Evolutionary conservation across 1,284 basidiomycete genomes (phyloP).

Genomic region (Austroboletus rostrupii): DNA sequence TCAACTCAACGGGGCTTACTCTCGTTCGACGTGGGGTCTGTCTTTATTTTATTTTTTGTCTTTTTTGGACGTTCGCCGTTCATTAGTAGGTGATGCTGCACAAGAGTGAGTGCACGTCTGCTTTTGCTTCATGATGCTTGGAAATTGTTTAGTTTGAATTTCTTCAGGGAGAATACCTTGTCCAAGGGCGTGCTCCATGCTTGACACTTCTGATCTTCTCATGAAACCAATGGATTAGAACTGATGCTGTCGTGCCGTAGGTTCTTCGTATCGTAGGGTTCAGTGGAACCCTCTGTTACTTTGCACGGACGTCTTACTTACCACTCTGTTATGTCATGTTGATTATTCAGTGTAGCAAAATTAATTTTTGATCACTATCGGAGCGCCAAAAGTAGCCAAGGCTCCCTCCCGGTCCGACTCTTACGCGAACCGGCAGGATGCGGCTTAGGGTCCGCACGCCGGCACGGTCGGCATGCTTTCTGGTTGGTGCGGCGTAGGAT

Average conservation of each 20-base stretch:
- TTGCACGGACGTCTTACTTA: background rate
- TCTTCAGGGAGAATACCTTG: slow-evolving; percentile 82
- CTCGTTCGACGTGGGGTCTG: slow-evolving; percentile 52
- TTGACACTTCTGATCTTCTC: slow-evolving; percentile 62
- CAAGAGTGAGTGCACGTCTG: slow-evolving; percentile 32
- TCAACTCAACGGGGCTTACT: slow-evolving; percentile 90
- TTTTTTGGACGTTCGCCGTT: slow-evolving; percentile 46
- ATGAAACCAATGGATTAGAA: background rate
- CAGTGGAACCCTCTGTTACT: background rate
- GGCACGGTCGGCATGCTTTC: background rate
- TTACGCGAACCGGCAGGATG: background rate
- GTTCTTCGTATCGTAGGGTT: background rate
- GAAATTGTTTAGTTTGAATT: slow-evolving; percentile 59
- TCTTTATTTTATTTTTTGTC: slow-evolving; percentile 44
- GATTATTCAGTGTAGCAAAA: background rate
- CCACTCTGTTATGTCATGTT: background rate
- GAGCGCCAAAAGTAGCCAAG: background rate
- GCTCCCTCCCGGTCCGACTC: background rate
- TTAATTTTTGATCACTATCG: too few species aligned
- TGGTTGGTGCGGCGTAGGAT: slow-evolving; percentile 1
- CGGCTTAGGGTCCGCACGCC: slow-evolving; percentile 5
- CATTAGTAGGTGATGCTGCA: slow-evolving; percentile 10
- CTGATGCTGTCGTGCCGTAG: slow-evolving; percentile 12
- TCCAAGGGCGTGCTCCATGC: slow-evolving; percentile 67
- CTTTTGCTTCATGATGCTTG: slow-evolving; percentile 47